phyloP scores from a whole-genome alignment of 257 asterid genomes.

The Solanum phureja region DNA sequence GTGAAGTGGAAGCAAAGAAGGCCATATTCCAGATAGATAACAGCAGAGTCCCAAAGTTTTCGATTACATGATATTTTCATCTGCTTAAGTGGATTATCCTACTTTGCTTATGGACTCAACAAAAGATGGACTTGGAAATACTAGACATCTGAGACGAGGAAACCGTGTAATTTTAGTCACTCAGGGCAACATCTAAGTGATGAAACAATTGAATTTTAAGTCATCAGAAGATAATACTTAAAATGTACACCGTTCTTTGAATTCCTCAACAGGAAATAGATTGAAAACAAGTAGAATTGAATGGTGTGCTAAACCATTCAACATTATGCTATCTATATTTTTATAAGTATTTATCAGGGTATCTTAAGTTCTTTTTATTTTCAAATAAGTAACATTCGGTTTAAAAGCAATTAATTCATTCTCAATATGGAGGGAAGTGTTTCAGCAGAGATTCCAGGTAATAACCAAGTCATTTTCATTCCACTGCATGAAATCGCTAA shows the following conservation, averaged over 20 bases:
- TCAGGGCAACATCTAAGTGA: not conserved
- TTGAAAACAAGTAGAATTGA: not conserved
- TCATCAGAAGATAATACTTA: not conserved
- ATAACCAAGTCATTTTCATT: not conserved
- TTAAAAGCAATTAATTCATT: not conserved
- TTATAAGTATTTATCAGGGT: no score
- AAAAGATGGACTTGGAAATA: not conserved
- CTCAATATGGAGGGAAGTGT: not conserved
- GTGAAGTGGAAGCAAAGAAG: not conserved
- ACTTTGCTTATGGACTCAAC: not conserved
- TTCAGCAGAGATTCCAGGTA: not conserved
- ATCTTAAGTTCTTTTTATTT: no score
- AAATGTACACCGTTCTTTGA: not conserved
- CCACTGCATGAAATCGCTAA: not conserved
- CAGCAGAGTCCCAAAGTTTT: not conserved
- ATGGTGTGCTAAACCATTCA: not conserved
- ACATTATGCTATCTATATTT: not conserved
- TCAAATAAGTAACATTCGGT: not conserved
- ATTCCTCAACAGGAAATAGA: not conserved
- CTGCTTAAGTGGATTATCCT: not conserved
- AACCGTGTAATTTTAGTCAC: not conserved
- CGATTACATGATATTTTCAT: not conserved
- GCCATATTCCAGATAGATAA: not conserved
- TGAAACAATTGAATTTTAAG: not conserved
- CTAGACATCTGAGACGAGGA: not conserved